Base-by-base conservation (phyloP, 2,329 filamentous ascomycete species). In the Seiridium cupressi region DNA sequence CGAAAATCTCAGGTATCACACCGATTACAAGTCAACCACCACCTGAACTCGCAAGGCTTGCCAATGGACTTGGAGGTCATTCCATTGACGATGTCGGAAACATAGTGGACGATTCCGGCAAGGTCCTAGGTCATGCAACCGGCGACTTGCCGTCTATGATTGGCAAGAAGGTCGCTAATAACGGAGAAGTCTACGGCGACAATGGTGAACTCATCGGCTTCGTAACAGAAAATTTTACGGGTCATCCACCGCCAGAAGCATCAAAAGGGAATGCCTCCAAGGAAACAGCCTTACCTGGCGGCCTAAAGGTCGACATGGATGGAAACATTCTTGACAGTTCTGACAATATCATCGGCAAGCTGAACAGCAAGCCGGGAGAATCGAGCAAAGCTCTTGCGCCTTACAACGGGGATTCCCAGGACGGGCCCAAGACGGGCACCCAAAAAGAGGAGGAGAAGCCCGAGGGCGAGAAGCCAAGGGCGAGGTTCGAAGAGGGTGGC, bases 71-170 rank as follows among this genome's bases (percentile, higher is more conserved):
- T 31, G 75, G 77, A 51, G 82, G 80, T 47, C 79, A 79, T 63
- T 74, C 68, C 44, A 75, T 85, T 32, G 81, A 85, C 61, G 82
- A 84, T 67, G 82, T 82, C 53, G 83, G 82, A 58, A 84, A 84
- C 68, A 75, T 85, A 38, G 68, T 84, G 13, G 79, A 81, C 61
- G 77, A 74, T 61, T 73, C 80, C 11, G 81, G 81, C 6, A 78
- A 76, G 42, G 80, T 84, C 3, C 74, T 84, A 3, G 83, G 81
- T 40, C 78, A 80, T 47, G 81, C 79, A 5, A 79, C 79, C 5
- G 83, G 83, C 5, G 83, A 85, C 66, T 72, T 85, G 32, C 83
- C 83, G 3, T 78, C 81, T 51, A 84, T 85, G 78, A 75, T 84
- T 5, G 83, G 82, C 38, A 73, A 77, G 46, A 74, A 74, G 48